phyloP scores from a whole-genome alignment of 1,284 basidiomycete species.

The Vanrija humicola region DNA sequence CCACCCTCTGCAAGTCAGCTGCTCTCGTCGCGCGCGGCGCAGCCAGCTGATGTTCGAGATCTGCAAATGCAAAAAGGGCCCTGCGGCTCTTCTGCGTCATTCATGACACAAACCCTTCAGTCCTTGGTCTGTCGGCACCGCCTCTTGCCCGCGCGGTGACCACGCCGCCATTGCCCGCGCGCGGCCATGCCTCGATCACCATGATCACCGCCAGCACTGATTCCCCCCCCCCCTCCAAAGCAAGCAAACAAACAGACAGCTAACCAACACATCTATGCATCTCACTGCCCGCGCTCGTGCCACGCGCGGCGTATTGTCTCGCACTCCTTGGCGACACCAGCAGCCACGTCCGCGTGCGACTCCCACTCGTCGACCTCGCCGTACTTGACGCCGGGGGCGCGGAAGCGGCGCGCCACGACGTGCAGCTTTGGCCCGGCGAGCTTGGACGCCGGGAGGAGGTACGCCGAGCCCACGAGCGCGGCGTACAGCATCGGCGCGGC shows the following conservation, averaged over 20 bases:
- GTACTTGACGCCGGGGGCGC: slow-evolving; percentile 26
- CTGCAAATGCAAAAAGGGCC: no score
- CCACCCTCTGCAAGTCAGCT: no score
- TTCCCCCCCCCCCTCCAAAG: no score
- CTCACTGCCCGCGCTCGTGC: slow-evolving; percentile 20
- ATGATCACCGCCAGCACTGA: neutral
- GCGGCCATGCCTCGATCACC: no score
- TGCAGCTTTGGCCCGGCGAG: slow-evolving; percentile 32
- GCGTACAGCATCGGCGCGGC: slow-evolving; percentile 40
- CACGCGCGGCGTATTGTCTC: slow-evolving; percentile 32
- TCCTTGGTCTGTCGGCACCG: no score
- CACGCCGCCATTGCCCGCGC: no score
- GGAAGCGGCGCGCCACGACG: slow-evolving; percentile 23
- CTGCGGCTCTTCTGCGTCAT: no score
- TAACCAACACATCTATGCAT: no score
- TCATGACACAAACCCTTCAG: no score
- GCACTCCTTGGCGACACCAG: slow-evolving; percentile 24
- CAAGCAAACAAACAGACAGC: neutral
- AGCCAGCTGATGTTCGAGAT: no score
- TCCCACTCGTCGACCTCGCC: slow-evolving; percentile 43
- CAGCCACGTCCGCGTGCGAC: slow-evolving; percentile 19
- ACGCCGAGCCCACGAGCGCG: slow-evolving; percentile 28
- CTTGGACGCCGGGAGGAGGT: slow-evolving; percentile 24
- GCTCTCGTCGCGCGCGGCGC: no score
- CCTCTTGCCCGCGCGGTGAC: no score